Percentiles rank a stretch among this genome's conserved stretches.
These are phyloP conservation scores for Bremia lactucae DNA, from an alignment of 352 stramenopile genomes.

Conservation along the genomic window DNA sequence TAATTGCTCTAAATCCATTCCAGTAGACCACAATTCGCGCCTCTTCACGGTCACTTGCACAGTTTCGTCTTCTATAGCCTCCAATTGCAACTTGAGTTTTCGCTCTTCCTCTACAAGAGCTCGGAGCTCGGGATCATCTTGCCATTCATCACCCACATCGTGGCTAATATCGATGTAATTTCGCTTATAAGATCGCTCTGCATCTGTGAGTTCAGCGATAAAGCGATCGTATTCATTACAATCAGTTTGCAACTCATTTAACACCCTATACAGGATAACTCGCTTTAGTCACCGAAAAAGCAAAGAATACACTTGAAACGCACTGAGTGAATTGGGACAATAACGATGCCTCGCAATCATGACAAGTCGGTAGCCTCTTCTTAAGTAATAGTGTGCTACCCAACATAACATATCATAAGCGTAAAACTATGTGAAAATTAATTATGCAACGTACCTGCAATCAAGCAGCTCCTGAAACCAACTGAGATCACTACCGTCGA, in stretches of 20 bases:
- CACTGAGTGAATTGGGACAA: conserved; percentile 49
- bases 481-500: conserved; percentile 61
- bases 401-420: neutral
- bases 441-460: conserved; percentile 36
- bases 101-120: conserved; percentile 57
- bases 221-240: conserved; percentile 46
- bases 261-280: conserved; percentile 24
- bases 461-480: conserved; percentile 80
- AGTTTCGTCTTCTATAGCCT: conserved; percentile 48
- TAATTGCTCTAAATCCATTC: conserved; percentile 57
- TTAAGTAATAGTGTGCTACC: conserved; percentile 49
- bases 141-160: conserved; percentile 25
- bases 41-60: conserved; percentile 41
- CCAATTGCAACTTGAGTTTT: conserved; percentile 37
- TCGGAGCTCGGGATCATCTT: conserved; percentile 35
- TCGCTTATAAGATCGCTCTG: conserved; percentile 14
- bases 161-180: conserved; percentile 16
- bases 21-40: conserved; percentile 62
- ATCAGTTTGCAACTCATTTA: conserved; percentile 36
- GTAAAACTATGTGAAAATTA: neutral
- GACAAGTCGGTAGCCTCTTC: conserved; percentile 63
- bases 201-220: conserved; percentile 33
- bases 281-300: conserved; percentile 1
- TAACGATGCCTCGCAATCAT: conserved; percentile 52
- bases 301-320: conserved; percentile 1